A percentile compares a stretch with the other conserved stretches of the same genome.
phyloP scores from a whole-genome alignment of 768 basidiomycete genomes.

The Tulasnella calospora region DNA sequence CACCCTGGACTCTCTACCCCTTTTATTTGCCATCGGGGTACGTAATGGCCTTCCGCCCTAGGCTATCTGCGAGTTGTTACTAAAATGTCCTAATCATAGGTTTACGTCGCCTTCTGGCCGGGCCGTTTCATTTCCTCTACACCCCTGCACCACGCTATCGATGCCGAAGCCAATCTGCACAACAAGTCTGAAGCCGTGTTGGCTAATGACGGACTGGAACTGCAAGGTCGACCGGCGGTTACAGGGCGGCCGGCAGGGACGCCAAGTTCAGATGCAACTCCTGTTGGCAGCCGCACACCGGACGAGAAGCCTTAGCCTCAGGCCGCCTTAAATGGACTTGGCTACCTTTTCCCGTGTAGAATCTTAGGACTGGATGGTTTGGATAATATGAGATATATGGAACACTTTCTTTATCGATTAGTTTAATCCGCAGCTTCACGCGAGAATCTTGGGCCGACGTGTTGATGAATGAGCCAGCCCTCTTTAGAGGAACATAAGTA shows the following conservation, averaged over 20 bases:
- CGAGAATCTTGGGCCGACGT: not conserved
- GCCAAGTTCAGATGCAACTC: not conserved
- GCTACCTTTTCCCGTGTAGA: not conserved
- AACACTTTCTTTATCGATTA: not conserved
- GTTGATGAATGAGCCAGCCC: not conserved
- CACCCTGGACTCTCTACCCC: conserved; percentile 59
- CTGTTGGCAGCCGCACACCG: not conserved
- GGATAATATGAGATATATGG: not conserved
- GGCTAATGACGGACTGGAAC: not conserved
- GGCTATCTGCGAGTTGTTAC: not conserved
- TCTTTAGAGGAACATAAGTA: not conserved
- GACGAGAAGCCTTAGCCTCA: not conserved
- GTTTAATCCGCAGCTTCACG: not conserved
- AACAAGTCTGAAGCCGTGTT: not conserved
- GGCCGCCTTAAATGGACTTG: not conserved
- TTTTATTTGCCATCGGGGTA: conserved; percentile 54
- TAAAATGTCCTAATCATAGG: not conserved
- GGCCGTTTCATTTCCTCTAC: conserved; percentile 35
- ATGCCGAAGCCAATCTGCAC: not conserved
- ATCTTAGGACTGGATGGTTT: not conserved
- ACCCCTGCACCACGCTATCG: not conserved
- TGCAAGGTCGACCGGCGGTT: not conserved
- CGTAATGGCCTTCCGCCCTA: conserved; percentile 37
- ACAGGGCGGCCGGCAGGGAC: not conserved
- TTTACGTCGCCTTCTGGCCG: conserved; percentile 52